Percentiles rank a stretch among this genome's conserved stretches.
These are phyloP conservation scores for Acacia confusa DNA, from an alignment of 306 rosid genomes.

Conservation along the genomic window DNA sequence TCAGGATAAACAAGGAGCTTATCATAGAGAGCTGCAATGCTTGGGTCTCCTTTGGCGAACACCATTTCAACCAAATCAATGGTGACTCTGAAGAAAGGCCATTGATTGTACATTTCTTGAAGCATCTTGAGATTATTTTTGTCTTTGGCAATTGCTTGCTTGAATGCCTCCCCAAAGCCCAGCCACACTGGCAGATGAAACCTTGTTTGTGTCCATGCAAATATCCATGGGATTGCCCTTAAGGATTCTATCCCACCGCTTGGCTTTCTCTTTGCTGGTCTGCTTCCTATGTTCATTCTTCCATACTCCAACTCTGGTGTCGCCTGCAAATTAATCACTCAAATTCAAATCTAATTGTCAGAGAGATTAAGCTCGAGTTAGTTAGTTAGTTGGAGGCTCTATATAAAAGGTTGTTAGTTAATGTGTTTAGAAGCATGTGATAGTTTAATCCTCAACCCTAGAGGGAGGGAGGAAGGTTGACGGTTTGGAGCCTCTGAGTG, in stretches of 20 bases:
- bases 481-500: too few relatives aligned
- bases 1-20: conserved; percentile 84
- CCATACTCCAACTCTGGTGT: conserved; percentile 97
- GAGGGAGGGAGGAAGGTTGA: too few relatives aligned
- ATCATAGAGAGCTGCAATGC: conserved; percentile 79
- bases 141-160: conserved; percentile 59
- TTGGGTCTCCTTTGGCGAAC: conserved; percentile 95
- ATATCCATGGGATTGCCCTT: conserved; percentile 97
- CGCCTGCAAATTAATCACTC: conserved; percentile 46
- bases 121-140: conserved; percentile 64
- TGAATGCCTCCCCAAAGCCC: conserved; percentile 86
- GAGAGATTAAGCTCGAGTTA: too few relatives aligned
- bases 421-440: too few relatives aligned
- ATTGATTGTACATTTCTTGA: conserved; percentile 78
- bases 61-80: conserved; percentile 94
- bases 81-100: conserved; percentile 98
- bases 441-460: too few relatives aligned
- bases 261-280: conserved; percentile 91
- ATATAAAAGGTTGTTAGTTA: too few relatives aligned
- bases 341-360: too few relatives aligned
- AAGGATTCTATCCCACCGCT: conserved; percentile 93
- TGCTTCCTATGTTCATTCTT: conserved; percentile 93
- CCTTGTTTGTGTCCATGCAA: conserved; percentile 96
- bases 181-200: conserved; percentile 98
- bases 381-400: too few relatives aligned